Evolutionary conservation across 2,329 filamentous ascomycete species (phyloP), one percentile per base, ranked within the genome.

Genomic region (Rosellinia necatrix): DNA sequence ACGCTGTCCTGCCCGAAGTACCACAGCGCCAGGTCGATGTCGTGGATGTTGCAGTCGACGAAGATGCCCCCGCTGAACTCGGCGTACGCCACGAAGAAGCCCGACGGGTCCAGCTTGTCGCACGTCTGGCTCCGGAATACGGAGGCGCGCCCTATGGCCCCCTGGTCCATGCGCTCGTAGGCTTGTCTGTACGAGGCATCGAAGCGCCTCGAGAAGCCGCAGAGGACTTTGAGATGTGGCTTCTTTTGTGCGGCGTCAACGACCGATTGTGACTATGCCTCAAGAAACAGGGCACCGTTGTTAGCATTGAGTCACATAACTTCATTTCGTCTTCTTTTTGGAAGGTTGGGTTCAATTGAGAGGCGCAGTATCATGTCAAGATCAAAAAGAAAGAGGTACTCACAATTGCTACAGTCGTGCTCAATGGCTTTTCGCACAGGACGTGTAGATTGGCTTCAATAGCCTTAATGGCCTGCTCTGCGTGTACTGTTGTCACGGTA

Each of bases 31-130:
- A 88, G 77, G 59, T 87, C 84, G 63, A 89, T 89, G 64, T 89
- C 87, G 74, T 89, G 87, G 66, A 89, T 84, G 48, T 82, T 84
- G 73, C 83, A 87, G 53, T 89, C 87, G 54, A 89, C 86, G 64
- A 89, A 89, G 68, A 89, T 87, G 19, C 86, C 86, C 29, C 87
- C 86, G 1, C 76, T 81, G 72, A 82, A 85, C 63, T 84, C 76
- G 10, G 86, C 84, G 71, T 89, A 89, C 19, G 79, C 76, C 51
- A 89, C 84, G 69, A 88, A 89, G 77, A 88, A 89, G 41, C 85
- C 85, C 0, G 77, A 78, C 0, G 84, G 82, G 56, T 88, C 84
- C 53, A 83, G 78, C 68, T 84, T 86, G 72, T 89, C 85, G 71
- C 84, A 87, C 0, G 85, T 89, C 70, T 89, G 86, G 41, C 78